Conservation (phyloP, 2,329 filamentous ascomycete genomes). For the Metarhizium guizhouense region DNA sequence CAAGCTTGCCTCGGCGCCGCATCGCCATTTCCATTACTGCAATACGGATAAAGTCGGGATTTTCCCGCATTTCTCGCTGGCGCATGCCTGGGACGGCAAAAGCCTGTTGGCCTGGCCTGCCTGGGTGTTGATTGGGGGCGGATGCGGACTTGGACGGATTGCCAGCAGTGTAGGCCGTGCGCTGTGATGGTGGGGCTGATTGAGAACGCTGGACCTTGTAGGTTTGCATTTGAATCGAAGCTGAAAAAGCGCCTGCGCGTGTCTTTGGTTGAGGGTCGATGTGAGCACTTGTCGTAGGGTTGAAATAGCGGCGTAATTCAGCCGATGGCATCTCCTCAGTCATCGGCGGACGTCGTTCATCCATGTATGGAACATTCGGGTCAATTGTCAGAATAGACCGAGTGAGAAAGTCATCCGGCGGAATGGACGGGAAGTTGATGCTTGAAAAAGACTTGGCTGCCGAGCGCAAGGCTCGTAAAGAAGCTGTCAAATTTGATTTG, state of each 20-base stretch:
- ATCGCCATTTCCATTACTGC: constrained; percentile 67
- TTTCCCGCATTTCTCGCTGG: constrained; percentile 61
- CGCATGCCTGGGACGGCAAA: constrained; percentile 37
- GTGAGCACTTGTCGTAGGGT: constrained; percentile 43
- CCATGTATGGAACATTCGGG: constrained; percentile 56
- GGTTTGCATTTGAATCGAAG: constrained; percentile 65
- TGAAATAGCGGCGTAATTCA: constrained; percentile 57
- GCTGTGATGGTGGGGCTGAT: constrained; percentile 23
- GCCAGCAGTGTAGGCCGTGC: constrained; percentile 16
- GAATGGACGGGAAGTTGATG: constrained; percentile 54
- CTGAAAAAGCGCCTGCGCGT: constrained; percentile 37
- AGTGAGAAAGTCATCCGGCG: constrained; percentile 58
- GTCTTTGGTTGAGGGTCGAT: constrained; percentile 21
- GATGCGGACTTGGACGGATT: background rate
- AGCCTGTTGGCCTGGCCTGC: constrained; percentile 20
- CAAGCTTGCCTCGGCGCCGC: constrained; percentile 57
- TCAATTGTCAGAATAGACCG: constrained; percentile 60
- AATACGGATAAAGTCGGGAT: constrained; percentile 61
- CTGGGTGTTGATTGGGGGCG: constrained; percentile 12
- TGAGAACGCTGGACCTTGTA: constrained; percentile 51
- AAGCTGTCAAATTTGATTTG: constrained; percentile 62
- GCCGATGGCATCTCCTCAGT: constrained; percentile 57
- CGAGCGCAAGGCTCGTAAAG: constrained; percentile 53
- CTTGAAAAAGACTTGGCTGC: constrained; percentile 55
- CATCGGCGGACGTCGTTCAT: constrained; percentile 55